These are phyloP conservation scores for Myochromella boudieri DNA, from an alignment of 768 basidiomycete species.

Conservation along the genomic window DNA sequence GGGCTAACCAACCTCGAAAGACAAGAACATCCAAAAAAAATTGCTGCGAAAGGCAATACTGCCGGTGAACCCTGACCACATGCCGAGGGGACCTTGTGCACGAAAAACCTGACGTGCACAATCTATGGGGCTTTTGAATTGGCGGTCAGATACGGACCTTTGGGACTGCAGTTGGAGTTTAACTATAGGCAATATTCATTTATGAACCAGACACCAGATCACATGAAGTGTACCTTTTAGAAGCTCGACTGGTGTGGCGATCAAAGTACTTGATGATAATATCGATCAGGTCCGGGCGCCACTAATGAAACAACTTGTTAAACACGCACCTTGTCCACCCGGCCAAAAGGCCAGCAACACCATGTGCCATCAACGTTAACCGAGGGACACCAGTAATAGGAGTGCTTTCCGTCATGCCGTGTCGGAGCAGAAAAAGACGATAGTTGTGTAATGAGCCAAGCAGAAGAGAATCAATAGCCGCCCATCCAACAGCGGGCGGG, in stretches of 20 bases:
- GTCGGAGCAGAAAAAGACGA: constrained; percentile 54
- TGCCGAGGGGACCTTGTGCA: constrained; percentile 59
- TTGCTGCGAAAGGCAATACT: constrained; percentile 71
- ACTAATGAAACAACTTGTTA: constrained; percentile 1
- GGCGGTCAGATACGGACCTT: constrained; percentile 46
- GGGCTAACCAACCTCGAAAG: constrained; percentile 49
- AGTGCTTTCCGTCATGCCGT: constrained; percentile 52
- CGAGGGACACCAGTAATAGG: constrained; percentile 45
- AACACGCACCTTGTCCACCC: constrained; percentile 64
- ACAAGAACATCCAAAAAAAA: constrained; percentile 81
- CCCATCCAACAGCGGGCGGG: constrained; percentile 73
- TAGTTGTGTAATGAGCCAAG: constrained; percentile 74
- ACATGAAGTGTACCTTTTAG: constrained; percentile 54
- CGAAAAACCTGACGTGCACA: constrained; percentile 63
- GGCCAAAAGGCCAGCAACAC: constrained; percentile 64
- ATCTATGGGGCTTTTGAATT: constrained; percentile 66
- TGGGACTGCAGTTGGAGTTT: constrained; percentile 70
- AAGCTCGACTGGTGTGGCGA: constrained; percentile 78
- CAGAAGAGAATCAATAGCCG: constrained; percentile 68
- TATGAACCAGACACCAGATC: constrained; percentile 25
- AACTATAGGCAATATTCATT: constrained; percentile 48
- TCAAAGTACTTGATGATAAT: constrained; percentile 45
- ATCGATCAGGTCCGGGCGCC: constrained; percentile 5
- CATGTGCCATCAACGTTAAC: constrained; percentile 64
- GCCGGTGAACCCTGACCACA: constrained; percentile 77